Base-by-base conservation (phyloP, 176 grass and related monocot species). In the Carex parvula region DNA sequence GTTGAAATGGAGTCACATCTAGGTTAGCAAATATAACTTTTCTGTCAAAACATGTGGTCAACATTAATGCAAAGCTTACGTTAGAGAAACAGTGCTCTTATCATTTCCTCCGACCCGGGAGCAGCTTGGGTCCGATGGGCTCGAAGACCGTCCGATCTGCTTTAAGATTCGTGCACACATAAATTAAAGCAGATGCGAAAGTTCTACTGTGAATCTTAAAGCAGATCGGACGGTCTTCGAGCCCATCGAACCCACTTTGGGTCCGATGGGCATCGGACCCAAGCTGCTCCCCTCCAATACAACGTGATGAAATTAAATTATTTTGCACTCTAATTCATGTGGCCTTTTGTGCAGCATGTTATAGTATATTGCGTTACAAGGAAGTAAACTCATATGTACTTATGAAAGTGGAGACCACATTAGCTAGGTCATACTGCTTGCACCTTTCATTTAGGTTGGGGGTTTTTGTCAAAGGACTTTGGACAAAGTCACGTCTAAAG, bases 11-110 rank as follows among this genome's bases (percentile, higher is more conserved):
- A 44, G 68, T 41, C 37, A 50, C 39, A 18, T 52, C 41, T 70
- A 70, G 15, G 33, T 0, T 22, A 52, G 70, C 41, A 52, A 73
- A 6, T 6, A 73, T 3, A 73, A 14, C 1, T 22, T 11, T 52
- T 50, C 3, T 50, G 41, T 70, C 37, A 70, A 73, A 73, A 73
- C 70, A 73, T 73, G n/a, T 48, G n/a, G 70, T 50, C 70, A 50
- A 52, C 10, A 73, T n/a, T 24, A 46, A 52, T 48, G 9, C 18
- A 50, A 69, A 73, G 16, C 4, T 10, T 42, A 10, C 3, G 68
- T 71, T 24, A 13, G 9, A 73, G 39, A 73, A 48, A n/a, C 33
- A 70, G 16, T 50, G 20, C 0, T 50, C 18, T 39, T 10, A 48
- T 73, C 39, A 46, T 70, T 37, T 0, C 67, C 14, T 68, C 32